phyloP scores from a whole-genome alignment of 164 flowering plant genomes.

The Paratinospora sagittata region DNA sequence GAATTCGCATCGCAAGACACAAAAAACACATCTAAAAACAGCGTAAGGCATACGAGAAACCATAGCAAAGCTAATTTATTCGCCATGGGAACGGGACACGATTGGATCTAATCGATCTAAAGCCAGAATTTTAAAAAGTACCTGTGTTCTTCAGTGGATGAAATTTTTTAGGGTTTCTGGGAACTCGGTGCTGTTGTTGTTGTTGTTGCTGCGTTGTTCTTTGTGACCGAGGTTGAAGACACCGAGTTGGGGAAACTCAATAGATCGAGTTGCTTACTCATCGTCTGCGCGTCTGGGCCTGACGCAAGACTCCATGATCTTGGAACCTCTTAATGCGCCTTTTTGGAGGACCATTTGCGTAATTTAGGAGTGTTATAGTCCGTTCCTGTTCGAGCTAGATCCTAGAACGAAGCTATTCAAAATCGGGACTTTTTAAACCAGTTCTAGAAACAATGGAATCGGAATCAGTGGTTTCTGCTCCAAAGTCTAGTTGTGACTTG shows the following conservation, averaged over 20 bases:
- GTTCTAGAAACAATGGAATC: background rate
- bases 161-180: background rate
- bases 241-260: background rate
- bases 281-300: background rate
- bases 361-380: background rate
- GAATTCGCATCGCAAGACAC: slow-evolving; percentile 9
- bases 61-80: background rate
- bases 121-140: background rate
- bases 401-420: background rate
- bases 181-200: background rate
- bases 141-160: background rate
- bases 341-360: background rate
- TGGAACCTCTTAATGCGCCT: background rate
- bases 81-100: slow-evolving; percentile 7
- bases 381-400: background rate
- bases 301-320: background rate
- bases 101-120: background rate
- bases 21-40: background rate
- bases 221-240: background rate
- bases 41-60: background rate
- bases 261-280: background rate
- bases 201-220: slow-evolving; percentile 2
- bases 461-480: background rate
- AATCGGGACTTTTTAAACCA: no score
- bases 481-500: no score